A percentile compares a stretch with the other conserved stretches of the same genome.
These are phyloP conservation scores for Talaromyces sp. DNA, from an alignment of 2,329 filamentous ascomycete species.

Conservation along the genomic window DNA sequence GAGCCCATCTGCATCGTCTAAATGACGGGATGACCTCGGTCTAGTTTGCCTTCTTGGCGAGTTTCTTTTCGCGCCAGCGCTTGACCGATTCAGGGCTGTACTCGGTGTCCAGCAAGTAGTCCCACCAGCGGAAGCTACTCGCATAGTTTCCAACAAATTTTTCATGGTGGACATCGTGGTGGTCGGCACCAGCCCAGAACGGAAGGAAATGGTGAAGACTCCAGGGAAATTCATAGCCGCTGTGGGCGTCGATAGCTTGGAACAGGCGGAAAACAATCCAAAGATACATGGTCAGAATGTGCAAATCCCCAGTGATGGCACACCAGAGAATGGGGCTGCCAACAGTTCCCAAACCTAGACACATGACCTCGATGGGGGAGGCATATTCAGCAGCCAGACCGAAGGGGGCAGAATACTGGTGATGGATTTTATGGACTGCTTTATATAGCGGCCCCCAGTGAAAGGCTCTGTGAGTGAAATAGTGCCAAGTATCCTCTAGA, in stretches of 20 bases:
- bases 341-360: conserved; percentile 82
- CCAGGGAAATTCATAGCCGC: conserved; percentile 98
- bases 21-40: neutral
- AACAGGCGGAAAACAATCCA: conserved; percentile 93
- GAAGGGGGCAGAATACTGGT: conserved; percentile 97
- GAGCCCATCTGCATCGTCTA: neutral
- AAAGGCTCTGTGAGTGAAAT: conserved; percentile 88
- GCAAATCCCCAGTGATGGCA: conserved; percentile 75
- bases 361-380: conserved; percentile 93
- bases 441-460: conserved; percentile 96
- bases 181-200: conserved; percentile 95
- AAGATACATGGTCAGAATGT: conserved; percentile 94
- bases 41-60: conserved; percentile 10
- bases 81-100: conserved; percentile 81
- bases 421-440: conserved; percentile 96
- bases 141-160: conserved; percentile 98
- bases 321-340: conserved; percentile 79
- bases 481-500: conserved; percentile 96
- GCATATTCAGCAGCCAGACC: conserved; percentile 96
- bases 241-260: conserved; percentile 97
- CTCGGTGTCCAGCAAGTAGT: conserved; percentile 89
- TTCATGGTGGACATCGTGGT: conserved; percentile 97
- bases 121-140: conserved; percentile 99
- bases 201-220: conserved; percentile 91
- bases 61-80: conserved; percentile 63